Evolutionary conservation across 73 alveolate species (phyloP).

Genomic region (Symbiodinium natans): DNA sequence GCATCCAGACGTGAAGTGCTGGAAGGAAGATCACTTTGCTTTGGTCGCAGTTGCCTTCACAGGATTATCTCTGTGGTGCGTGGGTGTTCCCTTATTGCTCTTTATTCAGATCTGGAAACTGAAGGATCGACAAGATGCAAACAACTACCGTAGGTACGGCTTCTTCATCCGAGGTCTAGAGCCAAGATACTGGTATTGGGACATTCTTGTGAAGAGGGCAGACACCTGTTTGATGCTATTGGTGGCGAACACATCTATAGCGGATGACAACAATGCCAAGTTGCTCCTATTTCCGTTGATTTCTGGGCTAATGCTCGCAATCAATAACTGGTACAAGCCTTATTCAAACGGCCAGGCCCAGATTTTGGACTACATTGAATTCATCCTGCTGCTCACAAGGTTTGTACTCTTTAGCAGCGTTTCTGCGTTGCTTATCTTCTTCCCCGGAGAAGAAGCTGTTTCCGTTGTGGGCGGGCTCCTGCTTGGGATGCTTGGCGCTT

Average conservation of each 20-base stretch:
- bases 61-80: constrained; percentile 23
- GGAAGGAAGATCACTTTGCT: background rate
- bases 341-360: constrained; percentile 27
- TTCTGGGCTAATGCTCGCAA: background rate
- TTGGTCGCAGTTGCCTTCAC: background rate
- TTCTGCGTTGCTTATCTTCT: constrained; percentile 13
- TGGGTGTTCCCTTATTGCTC: background rate
- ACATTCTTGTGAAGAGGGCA: constrained; percentile 22
- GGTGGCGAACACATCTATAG: constrained; percentile 29
- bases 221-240: constrained; percentile 17
- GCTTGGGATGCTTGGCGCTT: background rate
- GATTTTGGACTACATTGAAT: constrained; percentile 16
- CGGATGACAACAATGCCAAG: constrained; percentile 29
- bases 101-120: constrained; percentile 4
- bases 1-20: constrained; percentile 34
- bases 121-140: constrained; percentile 19
- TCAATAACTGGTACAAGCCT: constrained; percentile 20
- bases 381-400: background rate
- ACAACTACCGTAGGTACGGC: constrained; percentile 8
- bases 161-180: constrained; percentile 25
- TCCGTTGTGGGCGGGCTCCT: background rate
- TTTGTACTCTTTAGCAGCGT: constrained; percentile 1
- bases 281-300: constrained; percentile 31
- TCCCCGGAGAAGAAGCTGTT: background rate
- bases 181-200: constrained; percentile 65